Evolutionary conservation across 1,284 basidiomycete genomes (phyloP), one percentile per base, ranked within the genome.

Genomic region (Lignosus rhinocerotis): DNA sequence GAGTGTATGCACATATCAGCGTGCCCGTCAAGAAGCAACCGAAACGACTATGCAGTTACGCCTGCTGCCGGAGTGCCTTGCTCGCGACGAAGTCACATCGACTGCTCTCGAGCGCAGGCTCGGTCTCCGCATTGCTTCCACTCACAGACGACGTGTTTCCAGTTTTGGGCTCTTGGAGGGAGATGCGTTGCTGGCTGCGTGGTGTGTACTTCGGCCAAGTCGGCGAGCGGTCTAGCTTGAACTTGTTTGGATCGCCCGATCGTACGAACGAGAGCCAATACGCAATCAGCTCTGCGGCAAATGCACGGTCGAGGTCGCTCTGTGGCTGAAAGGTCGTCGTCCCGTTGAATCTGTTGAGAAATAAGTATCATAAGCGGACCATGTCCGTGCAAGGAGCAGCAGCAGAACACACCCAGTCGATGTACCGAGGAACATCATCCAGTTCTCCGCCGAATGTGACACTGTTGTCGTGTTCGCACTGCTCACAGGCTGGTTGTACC

Each of bases 201-300:
- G 64, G 50, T 11, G 68, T 71, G 60, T 76, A 81, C 45, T 54
- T 59, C 6, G 71, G 54, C 81, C 82, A 83, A 11, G 45, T 57
- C 0, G 82, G 82, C 3, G 82, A 80, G 10, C 76, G 69, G 0
- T 71, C 62, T 2, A 85, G 76, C 67, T 80, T 83, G 72, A 75
- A 74, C 17, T 76, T 77, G 70, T 81, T 84, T 1, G 82, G 82
- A 66, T 83, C 66, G 1, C 75, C 76, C 1, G 77, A 68, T 34
- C 82, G 80, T 17, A 84, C 82, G 63, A 86, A 85, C 0, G 84
- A 86, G 10, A 84, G 72, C 81, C 82, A 84, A 66, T 84, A 85
- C 11, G 82, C 82, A 52, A 85, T 83, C 32, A 84, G 71, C 66
- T 86, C 83, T 44, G 74, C 68, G 0, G 80, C 78, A 66, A 86